Evolutionary conservation across 73 alveolate genomes (phyloP).

Genomic region (Effrenium voratum): DNA sequence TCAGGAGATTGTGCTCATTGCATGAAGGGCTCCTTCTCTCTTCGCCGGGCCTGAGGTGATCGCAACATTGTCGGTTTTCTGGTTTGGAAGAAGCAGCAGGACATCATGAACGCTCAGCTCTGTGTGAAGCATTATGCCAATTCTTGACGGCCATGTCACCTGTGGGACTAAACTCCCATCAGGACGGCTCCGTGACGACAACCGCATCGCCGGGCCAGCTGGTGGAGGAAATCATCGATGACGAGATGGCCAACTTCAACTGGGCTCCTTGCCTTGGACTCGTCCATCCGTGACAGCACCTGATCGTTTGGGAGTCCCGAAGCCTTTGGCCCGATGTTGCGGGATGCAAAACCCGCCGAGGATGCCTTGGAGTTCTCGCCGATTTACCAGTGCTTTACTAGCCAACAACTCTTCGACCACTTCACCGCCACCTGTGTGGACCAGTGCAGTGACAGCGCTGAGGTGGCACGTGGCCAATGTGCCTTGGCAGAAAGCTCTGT

Average conservation of each 20-base stretch:
- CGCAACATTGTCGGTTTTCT: conserved; percentile 35
- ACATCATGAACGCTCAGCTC: not conserved
- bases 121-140: not conserved
- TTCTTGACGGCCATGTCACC: not conserved
- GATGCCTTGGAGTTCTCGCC: conserved; percentile 92
- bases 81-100: conserved; percentile 26
- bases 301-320: too few relatives aligned
- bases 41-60: conserved; percentile 8
- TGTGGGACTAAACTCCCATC: not conserved
- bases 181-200: conserved; percentile 24
- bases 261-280: conserved; percentile 27
- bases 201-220: conserved; percentile 25
- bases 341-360: not conserved
- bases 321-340: not conserved
- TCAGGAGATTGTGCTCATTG: not conserved
- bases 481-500: not conserved
- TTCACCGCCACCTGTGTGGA: conserved; percentile 8
- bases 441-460: conserved; percentile 16
- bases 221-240: conserved; percentile 52
- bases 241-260: conserved; percentile 68
- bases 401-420: conserved; percentile 54
- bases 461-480: conserved; percentile 74
- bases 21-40: not conserved
- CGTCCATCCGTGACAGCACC: too few relatives aligned
- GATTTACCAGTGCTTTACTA: conserved; percentile 76